Conservation (phyloP, 2,329 filamentous ascomycete genomes). For the Phoma herbarum region DNA sequence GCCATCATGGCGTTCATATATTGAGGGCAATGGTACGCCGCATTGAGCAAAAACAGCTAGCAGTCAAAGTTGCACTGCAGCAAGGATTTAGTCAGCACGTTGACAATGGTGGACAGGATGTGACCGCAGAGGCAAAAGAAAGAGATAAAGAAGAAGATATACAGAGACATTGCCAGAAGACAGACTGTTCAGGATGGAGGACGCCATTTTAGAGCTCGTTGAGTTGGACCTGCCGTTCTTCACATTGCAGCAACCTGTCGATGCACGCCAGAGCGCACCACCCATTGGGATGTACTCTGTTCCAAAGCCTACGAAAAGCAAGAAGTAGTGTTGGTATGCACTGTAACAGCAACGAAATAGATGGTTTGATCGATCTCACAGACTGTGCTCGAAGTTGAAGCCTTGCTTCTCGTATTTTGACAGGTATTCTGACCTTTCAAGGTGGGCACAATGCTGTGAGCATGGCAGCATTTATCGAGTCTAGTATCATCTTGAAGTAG, state of each 20-base stretch:
- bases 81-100: background rate
- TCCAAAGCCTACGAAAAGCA: background rate
- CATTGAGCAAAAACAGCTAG: background rate
- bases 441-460: background rate
- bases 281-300: background rate
- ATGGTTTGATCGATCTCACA: background rate
- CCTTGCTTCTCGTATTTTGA: background rate
- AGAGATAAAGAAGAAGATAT: background rate
- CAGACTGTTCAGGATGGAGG: background rate
- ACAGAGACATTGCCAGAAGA: background rate
- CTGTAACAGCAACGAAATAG: background rate
- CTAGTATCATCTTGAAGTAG: background rate
- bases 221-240: background rate
- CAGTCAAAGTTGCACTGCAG: background rate
- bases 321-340: background rate
- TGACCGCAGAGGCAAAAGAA: background rate
- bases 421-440: background rate
- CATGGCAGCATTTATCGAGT: background rate
- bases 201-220: background rate
- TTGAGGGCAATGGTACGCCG: background rate
- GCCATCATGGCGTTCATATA: background rate
- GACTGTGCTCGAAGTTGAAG: background rate
- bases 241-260: background rate
- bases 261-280: too few relatives aligned
- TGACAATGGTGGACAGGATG: background rate